Conservation (phyloP, 179 eudicot species). For the Kewa caespitosa region DNA sequence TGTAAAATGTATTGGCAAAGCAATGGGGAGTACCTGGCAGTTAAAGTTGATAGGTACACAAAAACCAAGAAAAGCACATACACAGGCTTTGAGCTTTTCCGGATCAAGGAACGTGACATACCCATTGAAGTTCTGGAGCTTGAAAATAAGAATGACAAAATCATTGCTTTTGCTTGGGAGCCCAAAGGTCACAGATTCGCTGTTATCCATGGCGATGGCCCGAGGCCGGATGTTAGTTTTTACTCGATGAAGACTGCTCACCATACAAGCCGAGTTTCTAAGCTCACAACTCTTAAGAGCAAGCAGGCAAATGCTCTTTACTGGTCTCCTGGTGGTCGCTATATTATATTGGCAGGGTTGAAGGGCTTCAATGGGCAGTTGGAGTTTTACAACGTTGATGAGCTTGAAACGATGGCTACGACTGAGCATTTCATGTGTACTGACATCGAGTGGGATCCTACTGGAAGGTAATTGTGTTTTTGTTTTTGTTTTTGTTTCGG, state of each 20-base stretch:
- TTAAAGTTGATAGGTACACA: constrained; percentile 89
- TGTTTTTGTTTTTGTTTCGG: neutral
- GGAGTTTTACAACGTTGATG: constrained; percentile 92
- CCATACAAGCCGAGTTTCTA: constrained; percentile 71
- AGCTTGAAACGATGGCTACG: constrained; percentile 97
- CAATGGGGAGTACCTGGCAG: constrained; percentile 92
- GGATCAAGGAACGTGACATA: constrained; percentile 93
- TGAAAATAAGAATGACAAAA: constrained; percentile 93
- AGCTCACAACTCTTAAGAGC: constrained; percentile 79
- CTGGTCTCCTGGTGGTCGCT: constrained; percentile 93
- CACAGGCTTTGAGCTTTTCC: constrained; percentile 97
- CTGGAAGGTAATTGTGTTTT: constrained; percentile 81
- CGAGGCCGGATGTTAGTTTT: constrained; percentile 91
- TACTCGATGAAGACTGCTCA: constrained; percentile 75
- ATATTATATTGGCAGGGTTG: constrained; percentile 78
- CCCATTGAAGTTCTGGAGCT: constrained; percentile 97
- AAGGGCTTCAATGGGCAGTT: constrained; percentile 96
- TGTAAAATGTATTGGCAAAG: constrained; percentile 99
- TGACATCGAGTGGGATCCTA: constrained; percentile 97
- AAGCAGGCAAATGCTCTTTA: constrained; percentile 95
- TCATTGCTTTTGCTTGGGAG: constrained; percentile 99
- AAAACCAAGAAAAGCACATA: constrained; percentile 97
- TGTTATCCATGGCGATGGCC: constrained; percentile 90
- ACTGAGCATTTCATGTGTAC: constrained; percentile 97
- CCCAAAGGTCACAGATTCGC: constrained; percentile 98